Conservation (phyloP, 257 asterid species). For the Rhazya stricta region DNA sequence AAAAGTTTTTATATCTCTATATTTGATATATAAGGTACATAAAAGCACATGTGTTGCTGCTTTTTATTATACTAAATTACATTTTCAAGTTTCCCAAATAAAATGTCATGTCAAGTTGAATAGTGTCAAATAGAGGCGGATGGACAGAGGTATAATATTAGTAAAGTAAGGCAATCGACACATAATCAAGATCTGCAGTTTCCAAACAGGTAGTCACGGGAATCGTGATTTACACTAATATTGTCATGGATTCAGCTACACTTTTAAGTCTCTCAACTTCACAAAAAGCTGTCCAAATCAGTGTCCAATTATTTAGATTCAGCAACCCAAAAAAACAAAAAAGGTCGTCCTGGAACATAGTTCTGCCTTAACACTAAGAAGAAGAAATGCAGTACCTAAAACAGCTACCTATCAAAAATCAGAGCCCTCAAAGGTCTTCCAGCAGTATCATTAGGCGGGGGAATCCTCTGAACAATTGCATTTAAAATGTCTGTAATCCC, state of each 20-base stretch:
- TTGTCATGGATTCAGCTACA: not conserved
- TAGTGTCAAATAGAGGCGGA: not conserved
- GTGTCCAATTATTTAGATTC: not conserved
- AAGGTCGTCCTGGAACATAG: not conserved
- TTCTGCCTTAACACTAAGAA: slow-evolving; percentile 22
- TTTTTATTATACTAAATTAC: not conserved
- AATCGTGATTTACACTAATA: not conserved
- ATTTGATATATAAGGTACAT: not conserved
- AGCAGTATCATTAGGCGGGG: slow-evolving; percentile 75
- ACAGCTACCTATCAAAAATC: slow-evolving; percentile 92
- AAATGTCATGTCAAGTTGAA: not conserved
- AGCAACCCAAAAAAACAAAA: not conserved
- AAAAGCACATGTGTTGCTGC: not conserved
- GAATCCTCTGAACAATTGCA: slow-evolving; percentile 83
- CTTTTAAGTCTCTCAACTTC: not conserved
- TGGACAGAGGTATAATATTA: not conserved
- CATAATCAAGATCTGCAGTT: not conserved
- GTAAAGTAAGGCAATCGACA: not conserved
- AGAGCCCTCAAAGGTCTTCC: slow-evolving; percentile 89
- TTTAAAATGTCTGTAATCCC: slow-evolving; percentile 74
- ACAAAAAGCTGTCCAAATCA: not conserved
- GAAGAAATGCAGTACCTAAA: slow-evolving; percentile 48
- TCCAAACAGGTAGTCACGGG: not conserved
- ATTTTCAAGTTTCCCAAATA: not conserved
- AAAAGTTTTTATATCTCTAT: no score